Conservation (phyloP, 1,284 basidiomycete genomes). For the Wallemia hederae region DNA sequence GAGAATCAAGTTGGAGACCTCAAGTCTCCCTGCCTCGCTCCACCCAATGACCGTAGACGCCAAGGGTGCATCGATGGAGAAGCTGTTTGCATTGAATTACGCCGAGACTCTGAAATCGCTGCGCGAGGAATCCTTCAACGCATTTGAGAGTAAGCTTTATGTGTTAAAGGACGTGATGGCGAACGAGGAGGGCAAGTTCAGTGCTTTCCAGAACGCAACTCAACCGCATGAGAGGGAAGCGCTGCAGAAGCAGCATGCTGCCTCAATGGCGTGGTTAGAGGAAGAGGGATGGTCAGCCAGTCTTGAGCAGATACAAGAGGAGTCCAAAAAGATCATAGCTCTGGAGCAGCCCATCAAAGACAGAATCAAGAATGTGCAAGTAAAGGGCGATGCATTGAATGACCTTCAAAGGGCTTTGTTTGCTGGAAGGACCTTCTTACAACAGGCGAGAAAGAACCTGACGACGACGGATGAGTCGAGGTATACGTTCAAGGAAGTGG, state of each 20-base stretch:
- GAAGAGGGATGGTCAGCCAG: slow-evolving; percentile 62
- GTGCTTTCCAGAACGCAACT: slow-evolving; percentile 51
- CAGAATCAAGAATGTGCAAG: slow-evolving; percentile 58
- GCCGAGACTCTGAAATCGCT: slow-evolving; percentile 46
- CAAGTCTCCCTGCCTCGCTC: slow-evolving; percentile 1
- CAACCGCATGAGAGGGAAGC: slow-evolving; percentile 35
- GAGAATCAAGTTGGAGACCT: not conserved
- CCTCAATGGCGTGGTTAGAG: slow-evolving; percentile 51
- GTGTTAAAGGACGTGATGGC: slow-evolving; percentile 54
- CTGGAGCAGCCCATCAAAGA: slow-evolving; percentile 54
- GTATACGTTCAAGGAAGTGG: slow-evolving; percentile 13
- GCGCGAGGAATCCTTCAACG: slow-evolving; percentile 70
- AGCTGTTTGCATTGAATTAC: slow-evolving; percentile 44
- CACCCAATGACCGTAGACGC: slow-evolving; percentile 1
- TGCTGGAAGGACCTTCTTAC: slow-evolving; percentile 39
- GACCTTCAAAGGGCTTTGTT: slow-evolving; percentile 33
- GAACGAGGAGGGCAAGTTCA: slow-evolving; percentile 26
- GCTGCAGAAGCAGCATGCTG: slow-evolving; percentile 33
- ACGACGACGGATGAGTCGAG: slow-evolving; percentile 14
- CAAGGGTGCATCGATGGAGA: slow-evolving; percentile 13
- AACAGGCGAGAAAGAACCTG: slow-evolving; percentile 41
- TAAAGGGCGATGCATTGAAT: slow-evolving; percentile 29
- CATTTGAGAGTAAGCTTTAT: slow-evolving; percentile 76
- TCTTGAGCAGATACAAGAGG: slow-evolving; percentile 36
- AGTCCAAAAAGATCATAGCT: slow-evolving; percentile 23